Evolutionary conservation across 202 grass and related monocot species (phyloP), one percentile per base, ranked within the genome.

Genomic region (Miscanthus sacchariflorus): DNA sequence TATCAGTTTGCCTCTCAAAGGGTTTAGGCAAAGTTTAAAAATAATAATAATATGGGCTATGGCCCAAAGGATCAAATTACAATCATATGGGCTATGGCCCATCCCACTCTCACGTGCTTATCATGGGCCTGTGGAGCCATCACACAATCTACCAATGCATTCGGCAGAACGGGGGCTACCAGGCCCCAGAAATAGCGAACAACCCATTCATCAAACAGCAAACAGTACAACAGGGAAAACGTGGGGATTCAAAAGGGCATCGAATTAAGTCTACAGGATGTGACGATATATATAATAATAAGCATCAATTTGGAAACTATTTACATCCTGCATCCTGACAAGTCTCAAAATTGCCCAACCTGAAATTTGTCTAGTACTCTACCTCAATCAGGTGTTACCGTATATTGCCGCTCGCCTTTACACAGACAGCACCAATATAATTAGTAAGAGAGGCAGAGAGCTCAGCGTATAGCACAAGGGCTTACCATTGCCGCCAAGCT

Each of bases 261-360:
- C 18, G 4, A 44, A 30, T 74, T 27, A 52, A 52, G 30, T 70
- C 33, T 33, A 85, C 43, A 64, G 70, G 40, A 70, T 73, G 23
- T 7, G 52, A 65, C 58, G 17, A 25, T 54, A 30, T 44, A 78
- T 28, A n/a, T 36, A 70, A 76, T 77, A 77, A 76, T 77, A 77
- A 12, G 18, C 66, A 86, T 89, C 9, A 49, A 74, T 30, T 36
- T 68, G 58, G 48, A 69, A 83, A 77, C 36, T 80, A 89, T 83
- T 54, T 83, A 87, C 83, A 76, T 68, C 87, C 46, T 83, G 68
- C 64, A 33, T 36, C 21, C 81, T 82, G 65, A 73, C 24, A 56
- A 36, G 9, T 35, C 3, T 35, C 3, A 23, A 79, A 28, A 80
- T 48, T 58, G 25, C 54, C 25, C 24, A 12, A 76, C 40, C 24